These are phyloP conservation scores for Geosmithia morbida DNA, from an alignment of 2,329 filamentous ascomycete species.

Conservation along the genomic window DNA sequence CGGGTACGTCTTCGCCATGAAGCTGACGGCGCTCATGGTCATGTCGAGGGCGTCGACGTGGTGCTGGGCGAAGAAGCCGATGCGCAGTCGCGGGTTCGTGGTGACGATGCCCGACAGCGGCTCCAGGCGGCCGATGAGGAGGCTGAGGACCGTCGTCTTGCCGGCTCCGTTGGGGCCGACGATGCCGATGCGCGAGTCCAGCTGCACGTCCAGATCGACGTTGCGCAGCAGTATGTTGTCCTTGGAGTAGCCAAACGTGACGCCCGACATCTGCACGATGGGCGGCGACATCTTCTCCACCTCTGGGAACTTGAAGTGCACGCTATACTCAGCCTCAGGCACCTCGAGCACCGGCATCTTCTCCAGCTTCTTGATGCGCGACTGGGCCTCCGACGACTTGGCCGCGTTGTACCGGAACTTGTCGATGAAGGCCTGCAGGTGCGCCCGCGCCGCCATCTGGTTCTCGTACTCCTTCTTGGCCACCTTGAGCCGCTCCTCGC, in stretches of 20 bases:
- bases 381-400: conserved; percentile 96
- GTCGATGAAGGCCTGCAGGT: conserved; percentile 96
- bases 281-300: conserved; percentile 96
- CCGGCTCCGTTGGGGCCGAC: conserved; percentile 98
- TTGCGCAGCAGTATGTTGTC: conserved; percentile 71
- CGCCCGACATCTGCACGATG: conserved; percentile 92
- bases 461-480: conserved; percentile 97
- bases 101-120: conserved; percentile 72
- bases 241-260: conserved; percentile 74
- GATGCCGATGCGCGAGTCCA: conserved; percentile 96
- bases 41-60: conserved; percentile 94
- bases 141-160: conserved; percentile 95
- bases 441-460: conserved; percentile 85
- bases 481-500: conserved; percentile 92
- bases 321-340: conserved; percentile 87
- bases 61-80: conserved; percentile 97
- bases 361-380: conserved; percentile 96
- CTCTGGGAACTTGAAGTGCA: conserved; percentile 94
- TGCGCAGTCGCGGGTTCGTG: conserved; percentile 71
- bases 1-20: conserved; percentile 88
- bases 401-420: conserved; percentile 99
- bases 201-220: conserved; percentile 90
- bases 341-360: conserved; percentile 86
- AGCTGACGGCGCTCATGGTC: conserved; percentile 76
- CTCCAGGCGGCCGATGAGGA: conserved; percentile 78